Percentiles rank a stretch among this genome's conserved stretches.
phyloP scores from a whole-genome alignment of 495 filamentous ascomycete species.

The Neurospora sp. region DNA sequence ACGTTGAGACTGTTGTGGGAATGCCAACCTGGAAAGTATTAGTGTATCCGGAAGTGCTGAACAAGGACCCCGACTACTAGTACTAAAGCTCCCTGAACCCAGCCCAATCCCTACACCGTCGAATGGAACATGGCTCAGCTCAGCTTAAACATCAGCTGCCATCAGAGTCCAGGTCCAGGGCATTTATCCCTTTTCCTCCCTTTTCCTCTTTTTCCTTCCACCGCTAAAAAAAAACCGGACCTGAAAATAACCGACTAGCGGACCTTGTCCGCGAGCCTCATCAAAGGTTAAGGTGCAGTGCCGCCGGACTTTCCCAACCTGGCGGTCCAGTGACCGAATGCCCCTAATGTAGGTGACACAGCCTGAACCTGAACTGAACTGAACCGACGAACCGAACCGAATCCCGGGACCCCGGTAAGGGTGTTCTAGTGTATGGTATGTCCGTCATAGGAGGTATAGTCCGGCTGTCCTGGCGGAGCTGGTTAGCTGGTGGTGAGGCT shows the following conservation, averaged over 20 bases:
- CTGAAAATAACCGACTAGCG: not conserved
- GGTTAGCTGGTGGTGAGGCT: not conserved
- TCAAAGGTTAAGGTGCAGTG: not conserved
- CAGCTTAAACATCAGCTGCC: not conserved
- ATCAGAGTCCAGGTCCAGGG: not conserved
- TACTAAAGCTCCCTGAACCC: not conserved
- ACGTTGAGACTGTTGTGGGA: not conserved
- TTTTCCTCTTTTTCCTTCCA: not conserved
- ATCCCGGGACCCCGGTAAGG: not conserved
- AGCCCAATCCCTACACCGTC: not conserved
- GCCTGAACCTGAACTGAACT: not conserved
- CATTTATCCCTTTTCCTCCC: not conserved
- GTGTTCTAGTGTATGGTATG: not conserved
- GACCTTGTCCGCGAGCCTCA: too few relatives aligned
- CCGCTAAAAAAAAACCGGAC: not conserved
- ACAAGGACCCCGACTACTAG: not conserved
- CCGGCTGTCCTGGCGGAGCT: not conserved
- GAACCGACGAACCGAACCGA: not conserved
- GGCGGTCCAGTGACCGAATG: not conserved
- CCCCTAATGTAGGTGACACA: not conserved
- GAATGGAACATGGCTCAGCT: not conserved
- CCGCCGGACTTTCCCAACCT: not conserved
- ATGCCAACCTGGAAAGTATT: not conserved
- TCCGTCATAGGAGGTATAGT: not conserved
- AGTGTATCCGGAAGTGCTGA: not conserved